phyloP scores from a whole-genome alignment of 2,329 filamentous ascomycete genomes.

The Fusarium pseudograminearum region DNA sequence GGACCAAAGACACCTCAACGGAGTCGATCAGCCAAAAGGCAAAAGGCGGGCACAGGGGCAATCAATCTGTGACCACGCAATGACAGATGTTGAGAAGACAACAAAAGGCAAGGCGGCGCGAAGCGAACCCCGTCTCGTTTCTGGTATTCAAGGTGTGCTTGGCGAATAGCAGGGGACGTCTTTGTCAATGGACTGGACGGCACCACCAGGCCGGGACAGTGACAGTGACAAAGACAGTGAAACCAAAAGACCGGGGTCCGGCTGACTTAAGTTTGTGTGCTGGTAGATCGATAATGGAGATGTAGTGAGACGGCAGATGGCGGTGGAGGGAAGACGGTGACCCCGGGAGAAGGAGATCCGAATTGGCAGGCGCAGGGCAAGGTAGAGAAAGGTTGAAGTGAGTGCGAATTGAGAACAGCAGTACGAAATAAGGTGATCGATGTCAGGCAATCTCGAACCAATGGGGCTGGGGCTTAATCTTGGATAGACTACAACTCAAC shows the following conservation, averaged over 20 bases:
- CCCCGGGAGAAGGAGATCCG: slow-evolving; percentile 27
- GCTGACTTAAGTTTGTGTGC: slow-evolving; percentile 4
- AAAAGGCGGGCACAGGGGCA: slow-evolving; percentile 30
- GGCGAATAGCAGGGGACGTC: slow-evolving; percentile 30
- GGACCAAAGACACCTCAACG: slow-evolving; percentile 15
- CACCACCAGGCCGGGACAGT: slow-evolving; percentile 41
- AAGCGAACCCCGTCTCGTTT: slow-evolving; percentile 30
- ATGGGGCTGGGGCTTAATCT: slow-evolving; percentile 24
- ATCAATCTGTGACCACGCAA: slow-evolving; percentile 31
- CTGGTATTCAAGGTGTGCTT: slow-evolving; percentile 33
- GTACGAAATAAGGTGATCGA: slow-evolving; percentile 17
- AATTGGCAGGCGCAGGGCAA: slow-evolving; percentile 11
- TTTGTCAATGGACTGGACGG: slow-evolving; percentile 32
- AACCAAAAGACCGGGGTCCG: slow-evolving; percentile 32
- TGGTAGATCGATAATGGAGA: slow-evolving; percentile 34
- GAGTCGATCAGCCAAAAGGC: slow-evolving; percentile 30
- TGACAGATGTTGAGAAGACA: slow-evolving; percentile 38
- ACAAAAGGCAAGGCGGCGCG: slow-evolving; percentile 29
- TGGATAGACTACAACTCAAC: slow-evolving; percentile 3
- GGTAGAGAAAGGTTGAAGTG: slow-evolving; percentile 3
- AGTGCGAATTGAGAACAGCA: slow-evolving; percentile 6
- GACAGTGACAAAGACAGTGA: slow-evolving; percentile 4
- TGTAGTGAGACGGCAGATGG: slow-evolving; percentile 26
- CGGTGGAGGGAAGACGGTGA: slow-evolving; percentile 37
- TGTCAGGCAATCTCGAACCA: slow-evolving; percentile 14